phyloP scores from a whole-genome alignment of 139 green algal genomes.

The Coccomyxa sp. region DNA sequence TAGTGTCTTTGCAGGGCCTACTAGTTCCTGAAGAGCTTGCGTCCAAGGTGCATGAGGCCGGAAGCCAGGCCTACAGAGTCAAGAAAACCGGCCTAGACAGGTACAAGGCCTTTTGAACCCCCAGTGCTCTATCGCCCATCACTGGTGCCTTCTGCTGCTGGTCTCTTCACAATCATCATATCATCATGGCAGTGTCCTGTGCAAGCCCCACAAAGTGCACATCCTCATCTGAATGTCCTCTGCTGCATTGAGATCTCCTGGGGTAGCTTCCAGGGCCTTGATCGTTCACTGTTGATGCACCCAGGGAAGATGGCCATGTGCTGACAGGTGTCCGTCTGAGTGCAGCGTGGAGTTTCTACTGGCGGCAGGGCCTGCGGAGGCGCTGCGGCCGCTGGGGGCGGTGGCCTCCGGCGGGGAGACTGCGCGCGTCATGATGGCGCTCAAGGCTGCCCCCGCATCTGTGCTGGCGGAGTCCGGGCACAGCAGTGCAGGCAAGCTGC shows the following conservation, averaged over 20 bases:
- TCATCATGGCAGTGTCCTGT: too few relatives aligned
- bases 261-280: too few relatives aligned
- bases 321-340: too few relatives aligned
- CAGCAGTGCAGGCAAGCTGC: not conserved
- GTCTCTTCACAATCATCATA: too few relatives aligned
- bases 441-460: conserved; percentile 65
- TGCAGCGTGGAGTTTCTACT: conserved; percentile 70
- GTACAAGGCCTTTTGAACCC: too few relatives aligned
- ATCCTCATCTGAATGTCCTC: too few relatives aligned
- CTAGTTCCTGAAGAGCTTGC: conserved; percentile 1
- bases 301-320: conserved; percentile 13
- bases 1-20: not conserved
- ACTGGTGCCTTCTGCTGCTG: too few relatives aligned
- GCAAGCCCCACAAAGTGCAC: not conserved
- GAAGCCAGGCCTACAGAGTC: not conserved
- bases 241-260: too few relatives aligned
- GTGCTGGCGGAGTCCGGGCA: not conserved
- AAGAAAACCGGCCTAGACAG: not conserved
- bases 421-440: conserved; percentile 76
- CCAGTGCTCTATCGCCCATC: too few relatives aligned
- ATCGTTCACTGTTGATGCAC: too few relatives aligned
- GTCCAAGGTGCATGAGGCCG: not conserved
- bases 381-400: conserved; percentile 59
- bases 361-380: conserved; percentile 65
- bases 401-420: conserved; percentile 75